A percentile compares a stretch with the other conserved stretches of the same genome.
These are phyloP conservation scores for Meripilus lineatus DNA, from an alignment of 1,284 basidiomycete species.

Conservation along the genomic window DNA sequence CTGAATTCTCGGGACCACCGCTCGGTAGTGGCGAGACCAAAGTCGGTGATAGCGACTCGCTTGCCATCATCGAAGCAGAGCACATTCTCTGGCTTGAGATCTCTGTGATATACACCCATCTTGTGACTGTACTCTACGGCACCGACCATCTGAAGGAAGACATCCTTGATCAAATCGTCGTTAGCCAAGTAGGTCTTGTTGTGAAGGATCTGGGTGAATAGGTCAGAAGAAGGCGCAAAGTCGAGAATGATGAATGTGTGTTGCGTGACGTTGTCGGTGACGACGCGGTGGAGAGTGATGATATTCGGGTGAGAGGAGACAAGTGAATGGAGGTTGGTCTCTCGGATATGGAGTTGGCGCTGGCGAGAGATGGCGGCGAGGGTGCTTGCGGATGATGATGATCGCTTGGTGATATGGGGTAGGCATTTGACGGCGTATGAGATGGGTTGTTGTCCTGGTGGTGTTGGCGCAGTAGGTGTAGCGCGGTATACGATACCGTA, in stretches of 20 bases:
- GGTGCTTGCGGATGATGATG: slow-evolving; percentile 20
- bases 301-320: slow-evolving; percentile 86
- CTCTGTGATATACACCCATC: slow-evolving; percentile 93
- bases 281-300: slow-evolving; percentile 85
- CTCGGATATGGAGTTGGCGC: slow-evolving; percentile 69
- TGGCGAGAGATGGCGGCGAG: slow-evolving; percentile 39
- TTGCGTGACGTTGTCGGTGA: slow-evolving; percentile 56
- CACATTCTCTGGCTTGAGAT: slow-evolving; percentile 98
- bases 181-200: slow-evolving; percentile 72
- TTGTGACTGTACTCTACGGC: slow-evolving; percentile 88
- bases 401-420: slow-evolving; percentile 52
- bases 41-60: slow-evolving; percentile 89
- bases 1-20: slow-evolving; percentile 87
- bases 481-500: slow-evolving; percentile 97
- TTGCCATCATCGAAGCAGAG: slow-evolving; percentile 82
- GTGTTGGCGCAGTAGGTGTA: slow-evolving; percentile 43
- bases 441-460: slow-evolving; percentile 32
- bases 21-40: slow-evolving; percentile 94
- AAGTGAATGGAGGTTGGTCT: slow-evolving; percentile 84
- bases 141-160: slow-evolving; percentile 91
- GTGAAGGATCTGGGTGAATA: slow-evolving; percentile 84
- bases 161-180: slow-evolving; percentile 78
- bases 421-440: slow-evolving; percentile 93
- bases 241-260: slow-evolving; percentile 74
- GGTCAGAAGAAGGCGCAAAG: slow-evolving; percentile 78